Conservation (phyloP, 1,139 yeast species). For the Groenewaldozyma sp. region DNA sequence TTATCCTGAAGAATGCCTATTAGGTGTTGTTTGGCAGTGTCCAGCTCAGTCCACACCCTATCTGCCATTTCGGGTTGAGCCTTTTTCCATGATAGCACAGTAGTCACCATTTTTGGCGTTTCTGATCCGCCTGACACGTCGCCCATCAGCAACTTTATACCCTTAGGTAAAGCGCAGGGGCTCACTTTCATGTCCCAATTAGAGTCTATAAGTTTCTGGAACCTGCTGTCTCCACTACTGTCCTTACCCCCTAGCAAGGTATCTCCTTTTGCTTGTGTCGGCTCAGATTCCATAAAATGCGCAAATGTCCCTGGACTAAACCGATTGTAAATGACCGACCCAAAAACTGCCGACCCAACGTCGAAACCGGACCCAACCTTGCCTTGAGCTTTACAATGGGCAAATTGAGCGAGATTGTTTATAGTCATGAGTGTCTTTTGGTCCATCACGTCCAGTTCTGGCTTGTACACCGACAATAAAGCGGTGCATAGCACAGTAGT, state of each 20-base stretch:
- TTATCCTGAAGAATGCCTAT: constrained; percentile 36
- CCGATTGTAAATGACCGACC: constrained; percentile 73
- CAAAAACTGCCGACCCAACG: constrained; percentile 90
- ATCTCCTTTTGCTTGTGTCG: too few relatives aligned
- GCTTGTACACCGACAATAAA: constrained; percentile 41
- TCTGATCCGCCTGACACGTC: constrained; percentile 90
- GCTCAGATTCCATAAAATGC: constrained; percentile 10
- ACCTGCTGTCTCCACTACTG: constrained; percentile 9
- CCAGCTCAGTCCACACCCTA: constrained; percentile 45
- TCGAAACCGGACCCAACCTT: constrained; percentile 97
- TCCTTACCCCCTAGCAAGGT: constrained; percentile 5
- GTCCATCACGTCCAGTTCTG: constrained; percentile 23
- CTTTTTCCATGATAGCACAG: constrained; percentile 62
- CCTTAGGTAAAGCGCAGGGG: constrained; percentile 56
- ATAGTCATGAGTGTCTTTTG: constrained; percentile 27
- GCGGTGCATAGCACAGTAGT: constrained; percentile 76
- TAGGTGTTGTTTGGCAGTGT: constrained; percentile 49
- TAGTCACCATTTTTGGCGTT: constrained; percentile 80
- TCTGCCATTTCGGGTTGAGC: constrained; percentile 43
- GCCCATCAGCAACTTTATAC: constrained; percentile 73
- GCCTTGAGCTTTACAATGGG: constrained; percentile 90
- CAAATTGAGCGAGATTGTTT: constrained; percentile 78
- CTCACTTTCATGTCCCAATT: constrained; percentile 50
- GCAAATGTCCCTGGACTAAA: constrained; percentile 34
- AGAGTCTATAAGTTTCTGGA: constrained; percentile 33